Conservation (phyloP, 371 early-diverging fungal genomes). For the Mucor velutinosus region DNA sequence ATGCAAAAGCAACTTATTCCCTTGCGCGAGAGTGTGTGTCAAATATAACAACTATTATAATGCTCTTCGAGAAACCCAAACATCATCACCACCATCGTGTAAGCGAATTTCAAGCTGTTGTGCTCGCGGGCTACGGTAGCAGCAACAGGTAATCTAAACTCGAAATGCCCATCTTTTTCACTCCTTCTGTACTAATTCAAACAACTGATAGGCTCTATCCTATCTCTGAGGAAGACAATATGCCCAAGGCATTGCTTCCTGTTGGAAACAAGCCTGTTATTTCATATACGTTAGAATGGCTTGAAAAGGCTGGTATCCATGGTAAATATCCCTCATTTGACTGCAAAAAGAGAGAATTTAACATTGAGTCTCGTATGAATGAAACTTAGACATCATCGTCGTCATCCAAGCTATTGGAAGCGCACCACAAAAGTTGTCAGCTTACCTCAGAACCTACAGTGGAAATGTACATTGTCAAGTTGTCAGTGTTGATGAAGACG, state of each 20-base stretch:
- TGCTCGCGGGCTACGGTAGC: constrained; percentile 77
- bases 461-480: constrained; percentile 61
- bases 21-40: not conserved
- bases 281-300: constrained; percentile 89
- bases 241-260: constrained; percentile 92
- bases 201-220: constrained; percentile 67
- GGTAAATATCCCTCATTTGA: constrained; percentile 51
- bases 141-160: constrained; percentile 56
- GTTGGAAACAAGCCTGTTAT: constrained; percentile 94
- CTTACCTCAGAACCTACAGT: constrained; percentile 77
- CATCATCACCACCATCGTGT: constrained; percentile 39
- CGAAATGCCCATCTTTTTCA: not conserved
- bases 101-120: constrained; percentile 77
- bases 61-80: constrained; percentile 52
- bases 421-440: constrained; percentile 57
- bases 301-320: constrained; percentile 83
- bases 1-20: not conserved
- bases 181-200: not conserved
- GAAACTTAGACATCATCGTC: constrained; percentile 75
- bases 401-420: constrained; percentile 56
- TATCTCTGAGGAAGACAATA: constrained; percentile 76
- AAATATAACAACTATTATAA: constrained; percentile 7
- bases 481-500: constrained; percentile 72
- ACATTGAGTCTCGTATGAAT: not conserved
- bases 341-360: not conserved